Evolutionary conservation across 192 early-diverging fungal genomes (phyloP), one percentile per base, ranked within the genome.

Genomic region (Rhizophagus clarus): DNA sequence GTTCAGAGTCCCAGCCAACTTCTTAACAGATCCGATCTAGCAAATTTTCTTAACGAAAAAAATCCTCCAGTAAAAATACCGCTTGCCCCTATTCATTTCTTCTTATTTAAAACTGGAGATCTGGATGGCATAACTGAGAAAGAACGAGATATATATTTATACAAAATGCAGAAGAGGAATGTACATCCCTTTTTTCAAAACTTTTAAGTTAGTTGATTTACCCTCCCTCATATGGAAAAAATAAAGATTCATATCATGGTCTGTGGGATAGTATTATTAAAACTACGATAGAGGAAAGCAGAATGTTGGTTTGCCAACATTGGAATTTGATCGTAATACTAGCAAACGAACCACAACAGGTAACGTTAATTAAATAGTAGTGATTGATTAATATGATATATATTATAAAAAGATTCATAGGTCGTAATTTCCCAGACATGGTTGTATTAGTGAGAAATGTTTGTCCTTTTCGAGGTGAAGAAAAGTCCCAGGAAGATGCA

Each of bases 311-410:
- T 66, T 67, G n/a, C 17, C 17, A 28, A 14, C 45, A 66, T 29
- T 77, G 76, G 24, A 67, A 66, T 77, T 77, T 67, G 76, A 77
- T 77, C 34, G 61, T 28, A 77, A 66, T 64, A 67, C 63, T 66
- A 77, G 26, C 76, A 67, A 77, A 45, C 10, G 37, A 47, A 77
- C 75, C 17, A 42, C 61, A 66, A n/a, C n/a, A n/a, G n/a, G n/a
- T n/a, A n/a, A n/a, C n/a, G n/a, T n/a, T n/a, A n/a, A n/a, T n/a
- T n/a, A n/a, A n/a, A n/a, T n/a, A n/a, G n/a, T n/a, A n/a, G n/a
- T n/a, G n/a, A n/a, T n/a, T n/a, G n/a, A n/a, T n/a, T n/a, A n/a
- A n/a, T n/a, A n/a, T n/a, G n/a, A n/a, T n/a, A n/a, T n/a, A n/a
- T n/a, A n/a, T n/a, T n/a, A n/a, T n/a, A n/a, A n/a, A n/a, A n/a